phyloP scores from a whole-genome alignment of 2,329 filamentous ascomycete genomes.

The Rhynchosporium secalis region DNA sequence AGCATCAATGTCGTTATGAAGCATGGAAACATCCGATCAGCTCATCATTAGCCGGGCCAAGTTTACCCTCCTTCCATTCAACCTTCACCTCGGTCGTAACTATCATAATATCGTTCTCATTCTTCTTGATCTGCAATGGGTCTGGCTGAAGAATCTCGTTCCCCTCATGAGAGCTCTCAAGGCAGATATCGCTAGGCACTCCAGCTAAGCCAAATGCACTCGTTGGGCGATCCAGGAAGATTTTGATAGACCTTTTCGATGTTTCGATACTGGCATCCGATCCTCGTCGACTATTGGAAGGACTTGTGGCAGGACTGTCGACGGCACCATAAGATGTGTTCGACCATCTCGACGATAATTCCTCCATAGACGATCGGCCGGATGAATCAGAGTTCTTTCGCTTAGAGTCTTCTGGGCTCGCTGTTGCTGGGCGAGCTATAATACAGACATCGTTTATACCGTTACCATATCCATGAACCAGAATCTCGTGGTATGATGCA shows the following conservation, averaged over 20 bases:
- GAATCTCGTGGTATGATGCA: slow-evolving; percentile 50
- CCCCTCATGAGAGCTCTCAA: slow-evolving; percentile 22
- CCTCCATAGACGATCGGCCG: slow-evolving; percentile 20
- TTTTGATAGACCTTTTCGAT: slow-evolving; percentile 24
- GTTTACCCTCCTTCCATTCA: slow-evolving; percentile 21
- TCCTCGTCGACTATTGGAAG: slow-evolving; percentile 20
- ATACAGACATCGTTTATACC: slow-evolving; percentile 45
- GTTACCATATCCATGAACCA: slow-evolving; percentile 56
- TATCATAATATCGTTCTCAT: slow-evolving; percentile 23
- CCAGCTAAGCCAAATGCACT: slow-evolving; percentile 17
- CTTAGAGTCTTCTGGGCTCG: slow-evolving; percentile 5
- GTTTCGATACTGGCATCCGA: slow-evolving; percentile 21
- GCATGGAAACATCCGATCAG: slow-evolving; percentile 17
- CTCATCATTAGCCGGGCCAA: slow-evolving; percentile 18
- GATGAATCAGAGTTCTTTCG: slow-evolving; percentile 26
- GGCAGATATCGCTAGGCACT: slow-evolving; percentile 27
- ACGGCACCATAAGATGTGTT: slow-evolving; percentile 22
- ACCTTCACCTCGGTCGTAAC: slow-evolving; percentile 26
- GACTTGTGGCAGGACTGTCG: slow-evolving; percentile 24
- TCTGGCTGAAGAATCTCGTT: slow-evolving; percentile 19
- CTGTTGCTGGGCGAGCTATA: slow-evolving; percentile 9
- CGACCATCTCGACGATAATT: slow-evolving; percentile 31
- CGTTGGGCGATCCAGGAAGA: slow-evolving; percentile 27
- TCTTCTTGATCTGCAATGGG: slow-evolving; percentile 21
- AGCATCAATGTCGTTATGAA: background rate